Conservation (phyloP, 371 early-diverging fungal genomes). For the Lichtheimia hyalospora region DNA sequence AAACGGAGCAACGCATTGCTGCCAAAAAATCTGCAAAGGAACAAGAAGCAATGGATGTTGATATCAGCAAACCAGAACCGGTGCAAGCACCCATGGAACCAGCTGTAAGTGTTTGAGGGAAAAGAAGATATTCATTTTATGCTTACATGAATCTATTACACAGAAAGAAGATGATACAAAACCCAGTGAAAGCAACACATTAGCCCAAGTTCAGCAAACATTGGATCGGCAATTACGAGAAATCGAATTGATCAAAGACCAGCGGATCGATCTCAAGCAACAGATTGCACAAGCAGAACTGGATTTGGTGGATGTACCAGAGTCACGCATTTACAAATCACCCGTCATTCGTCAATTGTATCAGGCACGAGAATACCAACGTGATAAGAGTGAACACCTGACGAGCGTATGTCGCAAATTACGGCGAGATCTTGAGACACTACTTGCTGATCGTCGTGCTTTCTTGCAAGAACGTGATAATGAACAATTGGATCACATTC, state of each 20-base stretch:
- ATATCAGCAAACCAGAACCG: neutral
- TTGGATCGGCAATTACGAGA: slow-evolving; percentile 31
- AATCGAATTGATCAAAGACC: slow-evolving; percentile 41
- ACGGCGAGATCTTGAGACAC: slow-evolving; percentile 21
- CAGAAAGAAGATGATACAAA: neutral
- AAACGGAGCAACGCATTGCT: slow-evolving; percentile 13
- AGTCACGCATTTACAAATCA: slow-evolving; percentile 35
- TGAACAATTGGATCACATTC: slow-evolving; percentile 25
- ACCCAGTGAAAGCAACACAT: neutral
- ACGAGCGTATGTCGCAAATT: slow-evolving; percentile 23
- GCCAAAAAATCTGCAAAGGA: slow-evolving; percentile 1
- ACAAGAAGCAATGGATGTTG: neutral
- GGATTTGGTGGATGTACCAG: slow-evolving; percentile 36
- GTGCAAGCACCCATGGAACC: neutral
- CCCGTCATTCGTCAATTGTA: slow-evolving; percentile 30
- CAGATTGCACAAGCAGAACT: slow-evolving; percentile 36
- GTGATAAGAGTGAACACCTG: slow-evolving; percentile 32
- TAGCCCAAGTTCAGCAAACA: neutral
- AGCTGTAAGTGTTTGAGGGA: neutral
- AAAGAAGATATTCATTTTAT: neutral
- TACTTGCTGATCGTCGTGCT: slow-evolving; percentile 24
- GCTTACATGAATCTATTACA: neutral
- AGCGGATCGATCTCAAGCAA: slow-evolving; percentile 39
- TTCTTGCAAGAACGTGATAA: slow-evolving; percentile 30
- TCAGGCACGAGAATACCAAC: slow-evolving; percentile 30